Evolutionary conservation across 2,329 filamentous ascomycete species (phyloP), one percentile per base, ranked within the genome.

Genomic region (Mycosphaerelloides madeirae): DNA sequence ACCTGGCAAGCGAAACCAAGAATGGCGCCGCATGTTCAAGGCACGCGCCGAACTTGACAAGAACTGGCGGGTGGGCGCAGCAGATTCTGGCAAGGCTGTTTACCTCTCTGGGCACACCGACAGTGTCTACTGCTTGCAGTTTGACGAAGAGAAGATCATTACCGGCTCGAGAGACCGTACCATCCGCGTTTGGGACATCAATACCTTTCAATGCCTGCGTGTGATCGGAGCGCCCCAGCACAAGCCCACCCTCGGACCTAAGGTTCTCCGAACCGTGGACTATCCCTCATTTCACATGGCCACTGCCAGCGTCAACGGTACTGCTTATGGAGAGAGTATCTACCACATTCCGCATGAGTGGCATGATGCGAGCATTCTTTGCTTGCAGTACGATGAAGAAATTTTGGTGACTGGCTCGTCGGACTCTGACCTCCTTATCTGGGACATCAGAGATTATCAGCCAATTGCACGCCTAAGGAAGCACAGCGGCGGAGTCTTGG

Each of bases 101-200:
- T 97, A 96, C 65, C 77, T 98, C 16, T 88, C 93, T 58, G 93
- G 93, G 2, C 93, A 98, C 65, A 83, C 83, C 19, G 93, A 98
- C 65, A 96, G 89, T 54, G 94, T 98, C 45, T 98, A 98, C 70
- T 98, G 93, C 67, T 80, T 95, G 44, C 93, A 98, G 63, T 98
- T 97, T 64, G 93, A 98, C 65, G 91, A 97, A 84, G 77, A 85
- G 63, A 98, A 97, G 68, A 95, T 97, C 62, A 90, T 98, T 54
- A 97, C 93, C 2, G 93, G 93, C 20, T 96, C 91, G 8, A 84
- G 93, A 50, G 93, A 98, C 68, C 87, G 87, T 64, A 97, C 93
- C 0, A 93, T 98, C 56, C 85, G 93, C 39, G 81, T 98, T 25
- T 98, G 93, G 93, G 88, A 97, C 66, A 85, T 95, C 72, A 83